Evolutionary conservation across 257 asterid species (phyloP).

Genomic region (Nicotiana benthamiana): DNA sequence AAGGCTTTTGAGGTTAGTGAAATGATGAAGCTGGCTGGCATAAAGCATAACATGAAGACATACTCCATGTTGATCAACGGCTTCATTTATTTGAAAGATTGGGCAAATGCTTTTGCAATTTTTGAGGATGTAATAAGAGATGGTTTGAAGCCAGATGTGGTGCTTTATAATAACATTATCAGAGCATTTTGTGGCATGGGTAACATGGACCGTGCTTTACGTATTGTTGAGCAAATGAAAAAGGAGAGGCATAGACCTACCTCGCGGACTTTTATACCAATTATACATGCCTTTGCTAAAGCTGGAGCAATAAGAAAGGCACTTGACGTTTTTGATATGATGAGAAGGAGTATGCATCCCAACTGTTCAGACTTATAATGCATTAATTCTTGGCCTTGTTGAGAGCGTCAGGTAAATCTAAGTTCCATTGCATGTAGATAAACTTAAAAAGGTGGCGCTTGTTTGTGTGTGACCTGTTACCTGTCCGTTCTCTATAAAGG

Average conservation of each 20-base stretch:
- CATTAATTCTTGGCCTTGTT: conserved; percentile 85
- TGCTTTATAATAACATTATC: conserved; percentile 83
- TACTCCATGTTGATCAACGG: conserved; percentile 97
- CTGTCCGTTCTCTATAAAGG: background rate
- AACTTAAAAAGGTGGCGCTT: background rate
- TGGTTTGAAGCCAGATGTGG: conserved; percentile 79
- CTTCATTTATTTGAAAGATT: conserved; percentile 71
- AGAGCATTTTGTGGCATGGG: conserved; percentile 96
- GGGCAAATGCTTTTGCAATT: conserved; percentile 95
- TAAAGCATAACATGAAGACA: conserved; percentile 84
- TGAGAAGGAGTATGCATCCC: conserved; percentile 89
- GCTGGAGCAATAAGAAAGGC: conserved; percentile 72
- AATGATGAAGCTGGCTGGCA: conserved; percentile 65
- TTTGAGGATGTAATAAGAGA: conserved; percentile 79
- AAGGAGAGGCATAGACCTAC: conserved; percentile 69
- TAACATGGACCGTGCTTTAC: conserved; percentile 78
- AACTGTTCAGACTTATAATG: conserved; percentile 77
- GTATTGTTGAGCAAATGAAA: conserved; percentile 84
- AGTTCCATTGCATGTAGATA: background rate
- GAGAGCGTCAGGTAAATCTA: conserved; percentile 63
- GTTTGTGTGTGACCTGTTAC: background rate
- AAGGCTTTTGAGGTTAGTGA: conserved; percentile 85
- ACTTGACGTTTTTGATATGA: conserved; percentile 57
- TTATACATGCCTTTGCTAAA: conserved; percentile 74
- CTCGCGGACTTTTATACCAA: conserved; percentile 85